These are phyloP conservation scores for Fragaria vesca DNA, from an alignment of 306 rosid genomes.

Conservation along the genomic window DNA sequence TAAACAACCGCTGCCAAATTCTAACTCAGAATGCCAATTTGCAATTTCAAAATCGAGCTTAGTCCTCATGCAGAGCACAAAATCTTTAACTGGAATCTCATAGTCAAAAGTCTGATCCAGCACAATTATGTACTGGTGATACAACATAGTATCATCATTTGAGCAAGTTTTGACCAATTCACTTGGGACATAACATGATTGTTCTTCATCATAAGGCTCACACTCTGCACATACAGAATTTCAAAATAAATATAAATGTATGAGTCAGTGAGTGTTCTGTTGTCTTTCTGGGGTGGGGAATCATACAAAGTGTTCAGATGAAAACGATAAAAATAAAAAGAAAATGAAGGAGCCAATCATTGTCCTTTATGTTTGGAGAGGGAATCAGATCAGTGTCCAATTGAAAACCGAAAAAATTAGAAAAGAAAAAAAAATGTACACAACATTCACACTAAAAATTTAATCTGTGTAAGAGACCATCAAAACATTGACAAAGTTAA, in stretches of 20 bases:
- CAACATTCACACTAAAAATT: too few species aligned
- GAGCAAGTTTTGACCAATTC: slow-evolving; percentile 46
- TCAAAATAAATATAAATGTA: slow-evolving; percentile 10
- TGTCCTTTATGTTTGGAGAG: not conserved
- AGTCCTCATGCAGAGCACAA: slow-evolving; percentile 54
- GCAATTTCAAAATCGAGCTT: slow-evolving; percentile 53
- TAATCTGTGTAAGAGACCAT: not conserved
- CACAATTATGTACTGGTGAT: slow-evolving; percentile 68
- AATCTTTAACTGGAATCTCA: slow-evolving; percentile 44
- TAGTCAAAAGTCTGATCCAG: slow-evolving; percentile 47
- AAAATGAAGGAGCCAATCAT: not conserved
- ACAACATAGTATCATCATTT: slow-evolving; percentile 25
- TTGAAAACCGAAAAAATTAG: not conserved
- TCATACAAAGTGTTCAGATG: not conserved
- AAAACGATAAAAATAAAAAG: not conserved
- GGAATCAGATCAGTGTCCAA: not conserved
- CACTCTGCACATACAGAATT: slow-evolving; percentile 37
- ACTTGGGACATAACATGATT: slow-evolving; percentile 56
- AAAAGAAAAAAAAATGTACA: slow-evolving; percentile 18
- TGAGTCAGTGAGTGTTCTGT: not conserved
- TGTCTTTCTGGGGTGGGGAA: not conserved
- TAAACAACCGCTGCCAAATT: slow-evolving; percentile 49
- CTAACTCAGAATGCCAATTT: slow-evolving; percentile 41
- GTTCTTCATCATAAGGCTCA: slow-evolving; percentile 51
- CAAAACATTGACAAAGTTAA: slow-evolving; percentile 14